Evolutionary conservation across 1,139 yeast genomes (phyloP).

Genomic region (Kurtzmaniella natalensis): DNA sequence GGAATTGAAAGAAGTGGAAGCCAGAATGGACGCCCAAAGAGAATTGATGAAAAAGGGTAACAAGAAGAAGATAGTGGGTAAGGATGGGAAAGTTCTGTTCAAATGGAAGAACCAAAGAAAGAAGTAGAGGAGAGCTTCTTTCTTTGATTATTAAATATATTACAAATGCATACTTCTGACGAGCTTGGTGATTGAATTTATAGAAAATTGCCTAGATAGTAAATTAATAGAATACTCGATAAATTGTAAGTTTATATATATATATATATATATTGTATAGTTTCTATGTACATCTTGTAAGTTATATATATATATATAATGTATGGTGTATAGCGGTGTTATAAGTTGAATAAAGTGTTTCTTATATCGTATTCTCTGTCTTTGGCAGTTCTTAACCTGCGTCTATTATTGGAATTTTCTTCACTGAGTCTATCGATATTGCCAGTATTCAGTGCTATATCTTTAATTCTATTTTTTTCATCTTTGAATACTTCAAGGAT

Average conservation of each 20-base stretch:
- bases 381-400: slow-evolving; percentile 42
- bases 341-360: slow-evolving; percentile 39
- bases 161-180: too few relatives aligned
- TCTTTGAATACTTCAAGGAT: slow-evolving; percentile 20
- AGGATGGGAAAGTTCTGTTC: slow-evolving; percentile 64
- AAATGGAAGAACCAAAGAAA: slow-evolving; percentile 89
- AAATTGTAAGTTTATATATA: too few relatives aligned
- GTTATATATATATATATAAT: too few relatives aligned
- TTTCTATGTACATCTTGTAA: too few relatives aligned
- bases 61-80: slow-evolving; percentile 66
- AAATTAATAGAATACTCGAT: too few relatives aligned
- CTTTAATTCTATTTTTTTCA: slow-evolving; percentile 29
- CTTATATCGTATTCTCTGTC: slow-evolving; percentile 40
- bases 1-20: slow-evolving; percentile 63
- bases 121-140: too few relatives aligned
- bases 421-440: slow-evolving; percentile 36
- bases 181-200: too few relatives aligned
- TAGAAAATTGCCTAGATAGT: too few relatives aligned
- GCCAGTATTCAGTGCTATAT: slow-evolving; percentile 26
- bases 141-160: too few relatives aligned
- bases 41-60: slow-evolving; percentile 90
- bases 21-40: slow-evolving; percentile 68
- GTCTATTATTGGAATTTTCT: slow-evolving; percentile 37
- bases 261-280: too few relatives aligned
- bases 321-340: too few relatives aligned